These are phyloP conservation scores for Petunia secreta DNA, from an alignment of 257 asterid species.

Conservation along the genomic window DNA sequence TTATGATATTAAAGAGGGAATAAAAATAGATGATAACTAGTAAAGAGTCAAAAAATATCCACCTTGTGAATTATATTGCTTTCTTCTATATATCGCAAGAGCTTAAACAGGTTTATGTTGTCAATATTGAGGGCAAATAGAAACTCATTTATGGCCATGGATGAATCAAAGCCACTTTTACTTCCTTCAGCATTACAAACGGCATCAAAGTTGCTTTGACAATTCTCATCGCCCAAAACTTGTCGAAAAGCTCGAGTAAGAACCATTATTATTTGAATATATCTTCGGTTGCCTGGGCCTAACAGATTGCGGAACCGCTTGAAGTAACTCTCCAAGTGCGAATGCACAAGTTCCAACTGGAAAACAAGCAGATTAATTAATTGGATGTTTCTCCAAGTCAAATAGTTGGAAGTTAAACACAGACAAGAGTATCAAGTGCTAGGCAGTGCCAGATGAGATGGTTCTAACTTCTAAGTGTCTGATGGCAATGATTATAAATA, in stretches of 20 bases:
- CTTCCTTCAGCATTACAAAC: constrained; percentile 44
- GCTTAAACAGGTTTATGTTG: constrained; percentile 87
- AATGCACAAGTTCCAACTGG: constrained; percentile 76
- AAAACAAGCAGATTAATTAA: constrained; percentile 32
- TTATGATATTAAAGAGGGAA: constrained; percentile 5
- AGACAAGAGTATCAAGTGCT: neutral
- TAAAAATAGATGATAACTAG: constrained; percentile 15
- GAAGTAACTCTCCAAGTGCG: constrained; percentile 71
- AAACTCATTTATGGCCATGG: constrained; percentile 79
- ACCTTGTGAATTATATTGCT: constrained; percentile 91
- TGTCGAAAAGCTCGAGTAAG: constrained; percentile 67
- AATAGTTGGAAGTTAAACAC: constrained; percentile 23
- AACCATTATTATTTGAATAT: constrained; percentile 84
- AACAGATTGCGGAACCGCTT: constrained; percentile 68
- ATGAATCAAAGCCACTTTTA: constrained; percentile 46
- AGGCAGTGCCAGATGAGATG: constrained; percentile 14
- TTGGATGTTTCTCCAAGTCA: constrained; percentile 27
- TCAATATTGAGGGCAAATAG: constrained; percentile 85
- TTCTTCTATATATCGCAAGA: constrained; percentile 69
- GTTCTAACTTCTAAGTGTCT: neutral
- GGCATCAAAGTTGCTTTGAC: constrained; percentile 35
- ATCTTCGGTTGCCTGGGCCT: constrained; percentile 93
- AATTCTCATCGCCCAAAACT: constrained; percentile 44
- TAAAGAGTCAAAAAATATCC: constrained; percentile 26
- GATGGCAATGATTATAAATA: neutral